Evolutionary conservation across 1,284 basidiomycete genomes (phyloP).

Genomic region (Ganoderma multipileum): DNA sequence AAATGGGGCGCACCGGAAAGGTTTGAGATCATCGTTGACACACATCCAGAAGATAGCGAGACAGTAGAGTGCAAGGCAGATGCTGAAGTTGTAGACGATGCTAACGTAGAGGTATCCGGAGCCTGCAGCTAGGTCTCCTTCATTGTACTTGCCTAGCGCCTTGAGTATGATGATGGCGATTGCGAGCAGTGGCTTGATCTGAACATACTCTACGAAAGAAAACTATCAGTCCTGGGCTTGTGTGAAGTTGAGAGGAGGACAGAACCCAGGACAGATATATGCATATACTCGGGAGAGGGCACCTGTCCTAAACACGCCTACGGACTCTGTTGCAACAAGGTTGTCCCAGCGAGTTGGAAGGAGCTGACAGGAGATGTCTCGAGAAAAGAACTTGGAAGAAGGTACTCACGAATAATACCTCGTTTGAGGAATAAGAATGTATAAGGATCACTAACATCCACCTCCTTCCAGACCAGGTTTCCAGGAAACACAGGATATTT

Average conservation of each 20-base stretch:
- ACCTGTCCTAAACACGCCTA: background rate
- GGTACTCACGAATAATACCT: constrained; percentile 88
- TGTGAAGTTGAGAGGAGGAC: background rate
- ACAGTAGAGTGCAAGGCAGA: constrained; percentile 83
- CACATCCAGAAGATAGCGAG: constrained; percentile 96
- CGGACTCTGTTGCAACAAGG: background rate
- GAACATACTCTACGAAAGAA: constrained; percentile 86
- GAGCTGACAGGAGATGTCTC: constrained; percentile 1
- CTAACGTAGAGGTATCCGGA: constrained; percentile 95
- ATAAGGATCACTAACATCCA: constrained; percentile 93
- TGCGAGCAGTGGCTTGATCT: constrained; percentile 93
- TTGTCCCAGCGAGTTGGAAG: background rate
- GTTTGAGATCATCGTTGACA: constrained; percentile 85
- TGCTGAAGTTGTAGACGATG: constrained; percentile 80
- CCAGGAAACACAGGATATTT: constrained; percentile 89
- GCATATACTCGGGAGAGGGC: too few relatives aligned
- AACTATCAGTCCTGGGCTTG: constrained; percentile 1
- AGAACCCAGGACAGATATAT: too few relatives aligned
- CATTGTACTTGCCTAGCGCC: constrained; percentile 86
- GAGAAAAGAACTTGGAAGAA: background rate
- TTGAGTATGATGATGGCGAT: constrained; percentile 88
- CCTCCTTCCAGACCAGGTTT: constrained; percentile 76
- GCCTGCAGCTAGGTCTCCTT: constrained; percentile 83
- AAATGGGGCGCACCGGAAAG: constrained; percentile 72
- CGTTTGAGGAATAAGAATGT: constrained; percentile 94